These are phyloP conservation scores for Eleusine indica DNA, from an alignment of 176 grass and related monocot genomes.

Conservation along the genomic window DNA sequence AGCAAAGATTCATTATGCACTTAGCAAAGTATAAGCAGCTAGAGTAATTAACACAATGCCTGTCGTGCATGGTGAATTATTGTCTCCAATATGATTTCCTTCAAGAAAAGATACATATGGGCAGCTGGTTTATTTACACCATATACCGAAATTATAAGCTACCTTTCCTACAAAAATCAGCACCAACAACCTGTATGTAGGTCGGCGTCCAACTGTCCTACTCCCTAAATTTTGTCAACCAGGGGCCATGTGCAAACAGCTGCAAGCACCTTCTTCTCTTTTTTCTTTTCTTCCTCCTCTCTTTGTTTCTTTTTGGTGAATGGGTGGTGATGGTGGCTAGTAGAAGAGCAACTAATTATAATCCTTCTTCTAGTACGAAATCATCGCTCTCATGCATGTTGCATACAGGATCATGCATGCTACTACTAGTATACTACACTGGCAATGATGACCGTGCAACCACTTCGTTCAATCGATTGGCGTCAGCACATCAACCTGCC, in stretches of 20 bases:
- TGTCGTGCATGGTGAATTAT: too few species aligned
- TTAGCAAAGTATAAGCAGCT: too few species aligned
- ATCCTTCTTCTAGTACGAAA: too few species aligned
- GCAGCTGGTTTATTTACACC: neutral
- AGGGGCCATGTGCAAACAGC: slow-evolving; percentile 35
- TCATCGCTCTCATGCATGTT: neutral
- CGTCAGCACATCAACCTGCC: too few species aligned
- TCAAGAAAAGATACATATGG: too few species aligned
- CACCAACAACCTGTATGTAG: neutral
- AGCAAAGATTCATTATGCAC: too few species aligned
- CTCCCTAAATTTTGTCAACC: neutral
- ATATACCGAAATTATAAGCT: neutral
- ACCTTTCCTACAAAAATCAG: neutral
- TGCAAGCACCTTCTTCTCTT: neutral
- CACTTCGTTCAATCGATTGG: neutral
- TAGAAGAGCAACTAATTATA: too few species aligned
- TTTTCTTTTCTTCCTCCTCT: neutral
- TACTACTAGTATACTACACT: too few species aligned
- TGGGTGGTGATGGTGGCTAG: too few species aligned
- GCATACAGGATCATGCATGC: too few species aligned
- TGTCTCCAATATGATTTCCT: too few species aligned
- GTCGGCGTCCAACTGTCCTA: slow-evolving; percentile 15
- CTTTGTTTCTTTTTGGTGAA: neutral
- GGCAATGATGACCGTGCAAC: neutral
- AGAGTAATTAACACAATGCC: too few species aligned